Evolutionary conservation across 2,329 filamentous ascomycete genomes (phyloP), one percentile per base, ranked within the genome.

Genomic region (Rhexocercosporidium sp.): DNA sequence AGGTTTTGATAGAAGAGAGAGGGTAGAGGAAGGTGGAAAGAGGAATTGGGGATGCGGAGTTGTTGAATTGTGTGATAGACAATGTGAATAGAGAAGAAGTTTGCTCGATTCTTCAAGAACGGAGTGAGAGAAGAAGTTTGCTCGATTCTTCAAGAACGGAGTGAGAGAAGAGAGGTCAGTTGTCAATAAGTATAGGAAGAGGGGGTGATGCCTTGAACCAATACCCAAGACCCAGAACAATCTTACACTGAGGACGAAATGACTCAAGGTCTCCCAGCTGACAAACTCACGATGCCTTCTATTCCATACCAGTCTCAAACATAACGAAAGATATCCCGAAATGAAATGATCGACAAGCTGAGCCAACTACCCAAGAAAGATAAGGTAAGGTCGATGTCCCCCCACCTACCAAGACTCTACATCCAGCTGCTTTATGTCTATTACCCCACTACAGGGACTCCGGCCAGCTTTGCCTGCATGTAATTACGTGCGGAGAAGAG

Each of bases 221-320:
- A 3, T 25, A 29, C n/a, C 39, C 34, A 25, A 29, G 39, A n/a
- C 31, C n/a, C 14, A 34, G 34, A 20, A 56, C 51, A 46, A 9
- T 31, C 22, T 46, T 44, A 20, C 41, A 34, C 20, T n/a, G 16
- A 31, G 22, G 18, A 57, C 31, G 6, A 29, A 47, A 14, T 63
- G 53, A n/a, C 49, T 39, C 60, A 16, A 56, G 25, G 12, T 1
- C 20, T 47, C 54, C 22, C 61, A 49, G 54, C 65, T 59, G 61
- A 61, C 56, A 49, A 64, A 64, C 65, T 67, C 65, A 67, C 61
- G 61, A 67, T 57, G 18, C 37, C 18, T 57, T 53, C 34, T 46
- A 20, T 20, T 6, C 20, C n/a, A 20, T 47, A 20, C 20, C 44
- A 47, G 2, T 20, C n/a, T n/a, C n/a, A 47, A 47, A 20, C 9